Base-by-base conservation (phyloP, 495 filamentous ascomycete species). In the Annulohypoxylon nitens region DNA sequence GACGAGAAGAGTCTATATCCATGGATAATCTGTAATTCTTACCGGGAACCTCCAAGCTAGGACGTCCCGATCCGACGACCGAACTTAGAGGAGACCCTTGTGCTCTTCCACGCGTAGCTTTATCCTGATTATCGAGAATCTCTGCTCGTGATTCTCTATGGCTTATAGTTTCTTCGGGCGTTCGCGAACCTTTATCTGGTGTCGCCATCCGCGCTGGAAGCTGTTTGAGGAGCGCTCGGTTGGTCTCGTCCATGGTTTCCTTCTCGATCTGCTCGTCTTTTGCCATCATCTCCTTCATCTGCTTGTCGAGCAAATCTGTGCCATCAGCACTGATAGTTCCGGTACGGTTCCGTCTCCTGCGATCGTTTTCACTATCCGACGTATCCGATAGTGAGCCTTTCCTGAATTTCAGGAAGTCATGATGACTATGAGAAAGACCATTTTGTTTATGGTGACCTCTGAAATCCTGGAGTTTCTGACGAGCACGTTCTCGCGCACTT, bases 241-340 rank as follows among this genome's bases (percentile, higher is more conserved):
- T 76, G 30, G 59, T 20, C 36, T 81, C 83, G 30, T 78, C 80
- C 3, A 74, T 60, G 25, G 69, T 69, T 37, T 71, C 65, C 18
- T 74, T 69, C 39, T 73, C 68, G 18, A 69, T 64, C 58, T 82
- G 78, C 23, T 78, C 79, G 71, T 90, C 89, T 41, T 80, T 85
- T 3, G 82, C 86, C 11, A 91, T 80, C 82, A 91, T 86, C n/a
- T 88, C 84, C 70, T 86, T 83, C 88, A 93, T 90, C 68, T 91
- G 90, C 72, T 88, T 90, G 64, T 90, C 89, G 6, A 93, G 79
- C 12, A 90, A 83, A 33, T 87, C 87, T 65, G 80, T 87, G 37
- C 86, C 79, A 48, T 71, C 76, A 69, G 81, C 75, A 54, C 71
- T 81, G 16, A 83, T 79, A 9, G 78, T 84, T 18, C 77, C 79